Percentiles rank a stretch among this genome's conserved stretches.
These are phyloP conservation scores for Pelargonium cotyledonis DNA, from an alignment of 441 rosid genomes.

Conservation along the genomic window DNA sequence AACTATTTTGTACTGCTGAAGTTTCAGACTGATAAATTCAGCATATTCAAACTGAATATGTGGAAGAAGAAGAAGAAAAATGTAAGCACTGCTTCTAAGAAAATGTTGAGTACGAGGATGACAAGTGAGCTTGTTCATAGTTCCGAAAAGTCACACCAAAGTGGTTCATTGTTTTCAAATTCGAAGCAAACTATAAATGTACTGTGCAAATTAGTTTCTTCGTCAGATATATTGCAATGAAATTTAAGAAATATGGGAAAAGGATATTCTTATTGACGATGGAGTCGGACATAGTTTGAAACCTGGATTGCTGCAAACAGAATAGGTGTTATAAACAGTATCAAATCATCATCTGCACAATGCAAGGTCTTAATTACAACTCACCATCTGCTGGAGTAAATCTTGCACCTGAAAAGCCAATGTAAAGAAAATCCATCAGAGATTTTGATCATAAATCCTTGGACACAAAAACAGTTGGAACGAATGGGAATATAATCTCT, in stretches of 20 bases:
- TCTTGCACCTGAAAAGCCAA: slow-evolving; percentile 50
- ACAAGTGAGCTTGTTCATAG: too few relatives aligned
- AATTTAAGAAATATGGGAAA: slow-evolving; percentile 8
- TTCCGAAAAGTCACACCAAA: too few relatives aligned
- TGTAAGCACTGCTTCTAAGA: too few relatives aligned
- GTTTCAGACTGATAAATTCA: too few relatives aligned
- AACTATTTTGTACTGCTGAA: too few relatives aligned
- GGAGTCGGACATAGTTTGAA: slow-evolving; percentile 70
- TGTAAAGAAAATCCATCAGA: slow-evolving; percentile 10
- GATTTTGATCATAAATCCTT: slow-evolving; percentile 1
- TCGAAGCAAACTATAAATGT: not conserved
- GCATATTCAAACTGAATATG: too few relatives aligned
- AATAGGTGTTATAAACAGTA: slow-evolving; percentile 17
- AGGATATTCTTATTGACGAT: slow-evolving; percentile 63
- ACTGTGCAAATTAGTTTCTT: not conserved
- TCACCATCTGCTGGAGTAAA: slow-evolving; percentile 77
- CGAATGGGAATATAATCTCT: not conserved
- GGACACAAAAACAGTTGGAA: not conserved
- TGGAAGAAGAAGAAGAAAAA: too few relatives aligned
- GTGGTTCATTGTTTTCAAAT: not conserved
- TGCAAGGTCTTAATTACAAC: slow-evolving; percentile 22
- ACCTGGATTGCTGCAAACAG: slow-evolving; percentile 58
- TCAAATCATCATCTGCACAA: not conserved
- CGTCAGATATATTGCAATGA: slow-evolving; percentile 8
- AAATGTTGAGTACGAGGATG: too few relatives aligned